A percentile compares a stretch with the other conserved stretches of the same genome.
Conservation (phyloP, 2,329 filamentous ascomycete species). For the Myriosclerotinia curreyana region DNA sequence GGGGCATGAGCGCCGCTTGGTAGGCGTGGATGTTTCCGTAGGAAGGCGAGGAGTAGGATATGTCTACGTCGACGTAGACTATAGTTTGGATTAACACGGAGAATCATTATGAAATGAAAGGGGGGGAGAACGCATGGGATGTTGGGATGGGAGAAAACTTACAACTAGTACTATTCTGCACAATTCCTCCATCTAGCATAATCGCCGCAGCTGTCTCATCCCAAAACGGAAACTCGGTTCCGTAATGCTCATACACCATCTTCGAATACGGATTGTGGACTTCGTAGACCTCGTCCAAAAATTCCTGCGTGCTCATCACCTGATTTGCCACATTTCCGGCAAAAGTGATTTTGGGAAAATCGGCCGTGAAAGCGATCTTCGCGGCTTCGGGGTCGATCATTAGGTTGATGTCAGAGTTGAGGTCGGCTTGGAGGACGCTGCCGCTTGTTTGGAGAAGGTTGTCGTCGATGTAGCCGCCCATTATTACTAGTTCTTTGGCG, state of each 20-base stretch:
- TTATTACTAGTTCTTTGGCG: slow-evolving; percentile 48
- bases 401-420: slow-evolving; percentile 46
- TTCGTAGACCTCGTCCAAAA: slow-evolving; percentile 41
- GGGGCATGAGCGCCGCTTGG: slow-evolving; percentile 42
- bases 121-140: too few relatives aligned
- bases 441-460: slow-evolving; percentile 41
- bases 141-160: slow-evolving; percentile 14
- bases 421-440: slow-evolving; percentile 33
- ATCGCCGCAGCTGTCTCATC: slow-evolving; percentile 47
- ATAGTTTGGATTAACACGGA: neutral
- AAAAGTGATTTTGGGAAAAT: slow-evolving; percentile 47
- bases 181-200: slow-evolving; percentile 42
- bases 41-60: slow-evolving; percentile 42
- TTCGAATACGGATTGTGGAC: slow-evolving; percentile 43
- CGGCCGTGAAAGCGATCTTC: slow-evolving; percentile 49
- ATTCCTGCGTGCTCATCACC: slow-evolving; percentile 43
- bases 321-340: slow-evolving; percentile 49
- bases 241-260: slow-evolving; percentile 43
- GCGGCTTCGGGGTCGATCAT: slow-evolving; percentile 51
- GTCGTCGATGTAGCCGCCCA: slow-evolving; percentile 50
- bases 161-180: slow-evolving; percentile 42
- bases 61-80: slow-evolving; percentile 46
- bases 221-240: slow-evolving; percentile 45
- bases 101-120: too few relatives aligned
- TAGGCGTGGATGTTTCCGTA: slow-evolving; percentile 47